These are phyloP conservation scores for Exophiala aquamarina DNA, from an alignment of 2,329 filamentous ascomycete species.

Conservation along the genomic window DNA sequence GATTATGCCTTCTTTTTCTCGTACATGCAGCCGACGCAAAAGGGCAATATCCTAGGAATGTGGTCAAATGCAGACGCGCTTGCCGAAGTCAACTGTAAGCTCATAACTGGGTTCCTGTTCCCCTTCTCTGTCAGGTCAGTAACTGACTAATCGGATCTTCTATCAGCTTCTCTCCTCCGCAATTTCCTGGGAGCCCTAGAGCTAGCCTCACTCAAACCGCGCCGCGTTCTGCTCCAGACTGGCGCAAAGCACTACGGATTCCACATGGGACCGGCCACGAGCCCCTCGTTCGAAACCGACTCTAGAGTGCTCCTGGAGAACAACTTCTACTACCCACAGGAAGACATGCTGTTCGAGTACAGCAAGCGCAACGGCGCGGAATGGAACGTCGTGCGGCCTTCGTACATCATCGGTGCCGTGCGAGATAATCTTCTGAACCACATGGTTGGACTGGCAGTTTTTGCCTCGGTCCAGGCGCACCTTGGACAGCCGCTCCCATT, in stretches of 20 bases:
- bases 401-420: constrained; percentile 50
- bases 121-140: neutral
- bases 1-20: constrained; percentile 56
- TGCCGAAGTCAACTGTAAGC: constrained; percentile 41
- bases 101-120: neutral
- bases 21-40: constrained; percentile 50
- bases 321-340: constrained; percentile 58
- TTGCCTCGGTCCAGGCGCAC: constrained; percentile 47
- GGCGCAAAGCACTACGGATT: constrained; percentile 55
- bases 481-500: constrained; percentile 43
- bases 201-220: constrained; percentile 42
- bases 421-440: constrained; percentile 52
- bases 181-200: constrained; percentile 50
- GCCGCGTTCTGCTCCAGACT: constrained; percentile 50
- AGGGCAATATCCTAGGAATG: constrained; percentile 37
- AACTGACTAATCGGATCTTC: neutral
- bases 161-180: constrained; percentile 35
- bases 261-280: constrained; percentile 46
- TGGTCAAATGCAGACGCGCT: constrained; percentile 54
- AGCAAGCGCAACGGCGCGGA: constrained; percentile 37
- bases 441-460: constrained; percentile 48
- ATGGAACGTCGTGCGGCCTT: constrained; percentile 51
- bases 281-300: constrained; percentile 48
- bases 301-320: constrained; percentile 43
- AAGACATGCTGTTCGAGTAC: constrained; percentile 48